These are phyloP conservation scores for Hygrophorus pudorinus DNA, from an alignment of 768 basidiomycete species.

Conservation along the genomic window DNA sequence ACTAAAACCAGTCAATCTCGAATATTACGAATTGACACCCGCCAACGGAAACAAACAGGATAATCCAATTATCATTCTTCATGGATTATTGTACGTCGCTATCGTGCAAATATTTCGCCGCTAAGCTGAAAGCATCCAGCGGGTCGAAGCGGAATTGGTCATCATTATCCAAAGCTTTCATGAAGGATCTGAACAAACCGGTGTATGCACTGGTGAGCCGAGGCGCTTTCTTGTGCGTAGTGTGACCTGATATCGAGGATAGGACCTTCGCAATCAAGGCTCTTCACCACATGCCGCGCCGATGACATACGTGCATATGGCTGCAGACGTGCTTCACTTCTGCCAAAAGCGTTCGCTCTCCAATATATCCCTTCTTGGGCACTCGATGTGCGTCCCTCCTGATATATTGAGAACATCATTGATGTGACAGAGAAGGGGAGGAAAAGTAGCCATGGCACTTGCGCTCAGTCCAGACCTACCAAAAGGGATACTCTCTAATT, in stretches of 20 bases:
- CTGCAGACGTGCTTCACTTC: constrained; percentile 65
- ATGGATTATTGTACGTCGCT: constrained; percentile 49
- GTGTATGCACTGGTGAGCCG: constrained; percentile 60
- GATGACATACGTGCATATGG: constrained; percentile 75
- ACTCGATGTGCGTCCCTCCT: constrained; percentile 65
- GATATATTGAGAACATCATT: not conserved
- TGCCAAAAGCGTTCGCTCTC: constrained; percentile 41
- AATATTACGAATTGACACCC: constrained; percentile 12
- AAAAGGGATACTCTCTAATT: constrained; percentile 32
- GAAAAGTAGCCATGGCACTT: constrained; percentile 70
- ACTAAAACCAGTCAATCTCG: constrained; percentile 10
- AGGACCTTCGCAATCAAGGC: constrained; percentile 92
- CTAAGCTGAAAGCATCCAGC: constrained; percentile 25
- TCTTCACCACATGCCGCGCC: constrained; percentile 63
- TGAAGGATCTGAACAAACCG: constrained; percentile 50
- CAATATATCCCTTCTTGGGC: constrained; percentile 70
- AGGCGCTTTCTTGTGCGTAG: not conserved
- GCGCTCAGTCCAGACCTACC: constrained; percentile 40
- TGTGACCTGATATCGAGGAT: not conserved
- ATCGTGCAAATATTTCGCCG: not conserved
- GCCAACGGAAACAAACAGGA: constrained; percentile 20
- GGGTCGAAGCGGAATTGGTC: constrained; percentile 89
- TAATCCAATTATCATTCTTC: constrained; percentile 45
- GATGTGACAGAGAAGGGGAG: constrained; percentile 49
- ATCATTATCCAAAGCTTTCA: constrained; percentile 68